A percentile compares a stretch with the other conserved stretches of the same genome.
These are phyloP conservation scores for Dissophora globulifera DNA, from an alignment of 192 early-diverging fungal genomes.

Conservation along the genomic window DNA sequence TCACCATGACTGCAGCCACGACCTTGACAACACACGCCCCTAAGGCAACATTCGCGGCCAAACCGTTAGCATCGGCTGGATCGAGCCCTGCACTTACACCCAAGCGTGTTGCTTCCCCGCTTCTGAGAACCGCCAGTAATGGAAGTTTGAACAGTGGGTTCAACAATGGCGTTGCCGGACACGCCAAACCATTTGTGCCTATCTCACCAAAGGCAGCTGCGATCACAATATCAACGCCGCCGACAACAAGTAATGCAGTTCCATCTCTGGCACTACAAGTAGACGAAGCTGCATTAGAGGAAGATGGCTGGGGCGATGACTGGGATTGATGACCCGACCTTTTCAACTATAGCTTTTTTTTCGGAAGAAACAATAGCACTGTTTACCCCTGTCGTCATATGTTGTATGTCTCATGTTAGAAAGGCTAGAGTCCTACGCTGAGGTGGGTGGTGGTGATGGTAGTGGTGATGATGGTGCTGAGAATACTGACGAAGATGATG, in stretches of 20 bases:
- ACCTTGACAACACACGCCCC: no score
- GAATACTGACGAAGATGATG: constrained; percentile 1
- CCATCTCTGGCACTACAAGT: constrained; percentile 30
- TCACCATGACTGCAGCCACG: no score
- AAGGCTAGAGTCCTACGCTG: no score
- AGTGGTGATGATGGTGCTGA: constrained; percentile 2
- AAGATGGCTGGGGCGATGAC: constrained; percentile 45
- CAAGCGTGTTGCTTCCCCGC: constrained; percentile 26
- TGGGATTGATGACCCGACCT: constrained; percentile 46
- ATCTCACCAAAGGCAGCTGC: background rate
- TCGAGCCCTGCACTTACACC: constrained; percentile 31
- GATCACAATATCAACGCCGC: background rate
- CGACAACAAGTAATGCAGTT: background rate
- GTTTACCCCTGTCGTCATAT: no score
- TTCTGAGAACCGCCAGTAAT: constrained; percentile 11
- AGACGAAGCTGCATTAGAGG: constrained; percentile 32
- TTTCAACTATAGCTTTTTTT: no score
- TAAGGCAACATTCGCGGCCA: no score
- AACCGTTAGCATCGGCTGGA: no score
- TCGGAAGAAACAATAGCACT: no score
- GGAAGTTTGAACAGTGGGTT: background rate
- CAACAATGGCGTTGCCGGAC: background rate
- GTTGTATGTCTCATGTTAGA: no score
- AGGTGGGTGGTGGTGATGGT: background rate
- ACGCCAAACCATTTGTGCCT: background rate